Evolutionary conservation across 495 filamentous ascomycete species (phyloP), one percentile per base, ranked within the genome.

Genomic region (Trichoderma orchidacearum): DNA sequence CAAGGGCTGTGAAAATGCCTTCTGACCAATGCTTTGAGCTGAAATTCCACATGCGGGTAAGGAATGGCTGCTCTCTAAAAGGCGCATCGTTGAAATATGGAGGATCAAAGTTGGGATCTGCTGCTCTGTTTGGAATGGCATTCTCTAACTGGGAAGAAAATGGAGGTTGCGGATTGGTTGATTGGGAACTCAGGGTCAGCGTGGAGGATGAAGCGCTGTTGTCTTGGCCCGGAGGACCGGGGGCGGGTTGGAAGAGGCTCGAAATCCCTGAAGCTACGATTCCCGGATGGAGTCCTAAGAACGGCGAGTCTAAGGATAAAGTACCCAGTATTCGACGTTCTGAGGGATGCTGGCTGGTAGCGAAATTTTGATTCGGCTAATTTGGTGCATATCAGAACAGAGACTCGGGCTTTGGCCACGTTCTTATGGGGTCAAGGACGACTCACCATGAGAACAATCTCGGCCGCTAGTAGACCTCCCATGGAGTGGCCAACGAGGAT

Each of bases 401-500:
- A 30, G 1, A 48, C 3, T n/a, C n/a, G n/a, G n/a, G n/a, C n/a
- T n/a, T 36, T 45, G 4, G 36, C 36, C n/a, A 23, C 4, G 13
- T n/a, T 21, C 36, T 13, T 48, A 13, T 25, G 13, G 30, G 41
- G 31, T 8, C 36, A 18, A 18, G n/a, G 65, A 35, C 58, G 12
- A 65, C 75, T 60, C 59, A 71, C 77, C 58, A 87, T 67, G 32
- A 95, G 72, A 0, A 80, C 85, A 12, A 94, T 78, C 56, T 97
- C 92, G 2, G 89, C 87, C 17, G 84, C 77, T 7, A 97, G 60
- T 23, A 97, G 73, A 1, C 92, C 92, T 18, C 92, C 92, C 79
- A 97, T 90, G 53, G 87, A 91, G 64, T 96, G 92, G 0, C 92
- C 92, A 0, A 96, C 71, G 8, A 96, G 70, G 38, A 97, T 72